Evolutionary conservation across 495 filamentous ascomycete species (phyloP).

Genomic region (Pyrenopolyporus hunteri): DNA sequence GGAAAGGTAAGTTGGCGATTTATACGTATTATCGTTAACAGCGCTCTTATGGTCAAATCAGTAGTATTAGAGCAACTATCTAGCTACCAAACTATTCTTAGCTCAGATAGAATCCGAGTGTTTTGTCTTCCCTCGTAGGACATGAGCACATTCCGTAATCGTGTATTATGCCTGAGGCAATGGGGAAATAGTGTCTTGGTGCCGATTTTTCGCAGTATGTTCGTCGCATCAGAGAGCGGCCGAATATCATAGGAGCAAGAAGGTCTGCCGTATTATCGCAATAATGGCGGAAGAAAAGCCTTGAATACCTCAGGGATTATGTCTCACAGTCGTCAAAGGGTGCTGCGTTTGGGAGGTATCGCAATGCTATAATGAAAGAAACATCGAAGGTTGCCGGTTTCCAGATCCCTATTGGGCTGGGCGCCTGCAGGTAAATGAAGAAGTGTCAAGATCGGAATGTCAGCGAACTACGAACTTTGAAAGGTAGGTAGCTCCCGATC

Average conservation of each 20-base stretch:
- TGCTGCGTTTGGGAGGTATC: background rate
- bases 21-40: too few species aligned
- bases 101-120: background rate
- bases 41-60: too few species aligned
- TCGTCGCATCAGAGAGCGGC: background rate
- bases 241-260: background rate
- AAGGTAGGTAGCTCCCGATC: too few species aligned
- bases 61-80: slow-evolving; percentile 2
- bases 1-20: too few species aligned
- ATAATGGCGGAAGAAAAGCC: too few species aligned
- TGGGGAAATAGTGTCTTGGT: background rate
- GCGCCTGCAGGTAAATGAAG: background rate
- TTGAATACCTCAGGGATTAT: too few species aligned
- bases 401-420: background rate
- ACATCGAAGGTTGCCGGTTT: background rate
- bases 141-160: background rate
- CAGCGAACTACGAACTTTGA: background rate
- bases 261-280: too few species aligned
- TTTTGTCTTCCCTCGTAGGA: background rate
- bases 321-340: too few species aligned
- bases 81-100: slow-evolving; percentile 6
- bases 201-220: background rate
- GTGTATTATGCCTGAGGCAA: background rate
- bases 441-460: background rate
- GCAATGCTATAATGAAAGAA: background rate